Evolutionary conservation across 305 asterid genomes (phyloP).

Genomic region (Fraxinus latifolia): DNA sequence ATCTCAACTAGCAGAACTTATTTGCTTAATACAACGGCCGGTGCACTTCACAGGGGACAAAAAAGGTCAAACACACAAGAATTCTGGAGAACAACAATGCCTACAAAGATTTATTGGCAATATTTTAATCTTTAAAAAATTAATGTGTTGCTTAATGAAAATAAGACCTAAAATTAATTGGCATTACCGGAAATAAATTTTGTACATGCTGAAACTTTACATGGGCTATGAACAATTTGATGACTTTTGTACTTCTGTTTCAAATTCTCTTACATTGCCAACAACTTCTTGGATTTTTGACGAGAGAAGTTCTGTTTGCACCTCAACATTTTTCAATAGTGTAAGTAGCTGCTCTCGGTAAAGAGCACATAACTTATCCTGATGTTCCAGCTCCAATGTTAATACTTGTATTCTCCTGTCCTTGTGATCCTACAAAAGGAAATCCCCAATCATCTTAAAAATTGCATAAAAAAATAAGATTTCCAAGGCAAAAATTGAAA

Average conservation of each 20-base stretch:
- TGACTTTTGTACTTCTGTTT: conserved; percentile 21
- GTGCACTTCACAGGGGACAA: neutral
- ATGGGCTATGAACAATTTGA: neutral
- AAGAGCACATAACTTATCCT: conserved; percentile 29
- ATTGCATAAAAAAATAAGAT: neutral
- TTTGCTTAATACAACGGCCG: neutral
- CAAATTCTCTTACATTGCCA: conserved; percentile 27
- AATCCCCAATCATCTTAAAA: neutral
- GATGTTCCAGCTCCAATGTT: conserved; percentile 30
- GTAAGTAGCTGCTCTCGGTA: conserved; percentile 29
- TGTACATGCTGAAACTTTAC: neutral
- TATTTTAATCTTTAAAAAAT: neutral
- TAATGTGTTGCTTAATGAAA: neutral
- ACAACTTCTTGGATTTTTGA: conserved; percentile 27
- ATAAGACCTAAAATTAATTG: neutral
- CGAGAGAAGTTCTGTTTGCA: conserved; percentile 27
- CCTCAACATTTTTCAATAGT: conserved; percentile 22
- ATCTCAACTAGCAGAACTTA: neutral
- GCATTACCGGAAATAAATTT: neutral
- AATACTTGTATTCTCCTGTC: conserved; percentile 33
- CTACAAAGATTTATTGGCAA: neutral
- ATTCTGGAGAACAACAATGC: neutral
- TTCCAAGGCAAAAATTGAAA: neutral
- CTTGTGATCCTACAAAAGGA: conserved; percentile 28
- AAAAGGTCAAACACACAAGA: neutral